phyloP scores from a whole-genome alignment of 2,329 filamentous ascomycete species.

The Byssochlamys sp. region DNA sequence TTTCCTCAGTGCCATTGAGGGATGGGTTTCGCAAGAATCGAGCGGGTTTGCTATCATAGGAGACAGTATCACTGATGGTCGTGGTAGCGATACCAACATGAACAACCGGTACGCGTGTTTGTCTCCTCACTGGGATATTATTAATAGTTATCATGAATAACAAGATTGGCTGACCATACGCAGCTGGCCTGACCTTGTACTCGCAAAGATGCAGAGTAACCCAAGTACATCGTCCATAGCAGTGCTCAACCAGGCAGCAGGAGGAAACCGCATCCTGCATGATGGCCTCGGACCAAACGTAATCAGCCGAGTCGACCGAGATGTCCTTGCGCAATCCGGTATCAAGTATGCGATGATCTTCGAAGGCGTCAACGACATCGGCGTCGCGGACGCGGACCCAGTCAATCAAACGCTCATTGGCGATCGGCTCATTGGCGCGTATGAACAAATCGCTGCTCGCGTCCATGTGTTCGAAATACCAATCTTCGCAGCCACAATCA shows the following conservation, averaged over 20 bases:
- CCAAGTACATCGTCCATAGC: conserved; percentile 41
- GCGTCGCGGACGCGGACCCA: conserved; percentile 37
- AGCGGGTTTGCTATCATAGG: conserved; percentile 48
- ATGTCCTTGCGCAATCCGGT: conserved; percentile 50
- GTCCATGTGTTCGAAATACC: conserved; percentile 47
- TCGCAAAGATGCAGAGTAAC: conserved; percentile 42
- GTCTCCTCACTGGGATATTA: neutral
- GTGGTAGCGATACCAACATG: conserved; percentile 48
- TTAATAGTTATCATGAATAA: neutral
- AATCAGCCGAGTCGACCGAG: conserved; percentile 53
- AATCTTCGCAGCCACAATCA: conserved; percentile 57
- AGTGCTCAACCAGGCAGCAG: conserved; percentile 57
- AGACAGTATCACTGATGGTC: conserved; percentile 58
- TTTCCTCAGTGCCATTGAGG: conserved; percentile 51
- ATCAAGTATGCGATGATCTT: conserved; percentile 56
- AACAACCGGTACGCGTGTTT: conserved; percentile 41
- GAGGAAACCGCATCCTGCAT: conserved; percentile 55
- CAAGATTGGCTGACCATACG: neutral
- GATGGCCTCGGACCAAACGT: conserved; percentile 56
- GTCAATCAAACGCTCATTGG: conserved; percentile 40
- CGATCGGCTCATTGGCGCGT: conserved; percentile 47
- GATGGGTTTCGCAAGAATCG: conserved; percentile 36
- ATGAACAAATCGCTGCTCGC: conserved; percentile 47
- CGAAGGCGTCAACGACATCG: conserved; percentile 62
- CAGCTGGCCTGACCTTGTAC: conserved; percentile 50